Conservation (phyloP, 768 basidiomycete genomes). For the Rhizopogon sp. region DNA sequence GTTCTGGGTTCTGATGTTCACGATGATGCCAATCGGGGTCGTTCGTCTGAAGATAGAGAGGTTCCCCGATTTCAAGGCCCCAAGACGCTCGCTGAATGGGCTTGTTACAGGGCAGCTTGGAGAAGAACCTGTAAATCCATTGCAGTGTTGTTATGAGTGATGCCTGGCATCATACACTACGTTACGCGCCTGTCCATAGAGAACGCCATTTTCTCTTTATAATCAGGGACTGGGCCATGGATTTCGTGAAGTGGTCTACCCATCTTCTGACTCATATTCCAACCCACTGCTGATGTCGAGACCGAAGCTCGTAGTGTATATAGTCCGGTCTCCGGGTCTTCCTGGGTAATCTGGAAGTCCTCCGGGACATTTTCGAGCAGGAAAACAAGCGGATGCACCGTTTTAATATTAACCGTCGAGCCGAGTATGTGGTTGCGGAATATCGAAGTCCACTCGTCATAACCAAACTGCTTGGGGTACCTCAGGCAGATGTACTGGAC, state of each 20-base stretch:
- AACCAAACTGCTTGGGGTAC: constrained; percentile 50
- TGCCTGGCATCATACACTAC: not conserved
- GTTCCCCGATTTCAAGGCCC: constrained; percentile 46
- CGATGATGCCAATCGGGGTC: constrained; percentile 33
- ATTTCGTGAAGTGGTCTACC: constrained; percentile 42
- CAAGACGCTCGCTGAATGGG: constrained; percentile 53
- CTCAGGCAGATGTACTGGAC: constrained; percentile 51
- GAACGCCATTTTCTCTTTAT: constrained; percentile 41
- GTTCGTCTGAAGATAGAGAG: constrained; percentile 38
- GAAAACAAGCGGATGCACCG: constrained; percentile 33
- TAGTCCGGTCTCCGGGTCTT: constrained; percentile 37
- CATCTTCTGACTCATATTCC: constrained; percentile 44
- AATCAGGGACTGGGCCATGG: constrained; percentile 44
- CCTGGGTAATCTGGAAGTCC: constrained; percentile 41
- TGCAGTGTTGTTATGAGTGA: not conserved
- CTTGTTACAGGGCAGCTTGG: constrained; percentile 40
- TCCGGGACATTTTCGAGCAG: constrained; percentile 49
- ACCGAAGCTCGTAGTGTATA: constrained; percentile 43
- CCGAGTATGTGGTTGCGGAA: constrained; percentile 42
- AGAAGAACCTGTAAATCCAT: constrained; percentile 34
- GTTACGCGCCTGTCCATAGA: constrained; percentile 43
- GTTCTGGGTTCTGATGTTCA: constrained; percentile 27
- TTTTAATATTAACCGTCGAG: constrained; percentile 21
- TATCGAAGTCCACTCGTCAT: constrained; percentile 27
- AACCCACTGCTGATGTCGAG: constrained; percentile 43